These are phyloP conservation scores for Fusarium nelsonii DNA, from an alignment of 2,329 filamentous ascomycete species.

Conservation along the genomic window DNA sequence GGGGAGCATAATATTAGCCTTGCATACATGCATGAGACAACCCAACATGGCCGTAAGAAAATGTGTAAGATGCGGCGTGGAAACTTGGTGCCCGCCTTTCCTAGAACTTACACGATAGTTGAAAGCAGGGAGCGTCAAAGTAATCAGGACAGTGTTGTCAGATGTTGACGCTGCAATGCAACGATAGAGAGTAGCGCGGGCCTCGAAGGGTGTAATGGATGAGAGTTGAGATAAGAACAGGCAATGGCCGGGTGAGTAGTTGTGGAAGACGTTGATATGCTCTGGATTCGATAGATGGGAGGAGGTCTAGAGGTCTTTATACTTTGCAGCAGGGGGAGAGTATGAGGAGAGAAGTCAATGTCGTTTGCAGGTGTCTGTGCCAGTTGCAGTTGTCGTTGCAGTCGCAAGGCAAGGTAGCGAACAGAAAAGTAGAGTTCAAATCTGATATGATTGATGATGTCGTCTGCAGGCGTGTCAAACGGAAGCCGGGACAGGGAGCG, in stretches of 20 bases:
- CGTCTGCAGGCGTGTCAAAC: conserved; percentile 44
- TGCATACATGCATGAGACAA: conserved; percentile 35
- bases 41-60: conserved; percentile 23
- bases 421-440: conserved; percentile 12
- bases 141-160: conserved; percentile 18
- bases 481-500: conserved; percentile 32
- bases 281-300: conserved; percentile 5
- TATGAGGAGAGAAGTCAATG: conserved; percentile 18
- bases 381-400: conserved; percentile 23
- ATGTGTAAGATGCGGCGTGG: conserved; percentile 20
- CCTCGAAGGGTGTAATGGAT: conserved; percentile 8
- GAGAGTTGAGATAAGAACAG: conserved; percentile 5
- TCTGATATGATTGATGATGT: conserved; percentile 35
- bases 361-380: conserved; percentile 6
- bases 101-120: conserved; percentile 29
- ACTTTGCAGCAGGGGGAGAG: conserved; percentile 20
- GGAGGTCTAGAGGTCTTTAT: conserved; percentile 38
- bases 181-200: neutral
- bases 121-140: conserved; percentile 7
- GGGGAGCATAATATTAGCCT: conserved; percentile 42
- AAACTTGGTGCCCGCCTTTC: conserved; percentile 26
- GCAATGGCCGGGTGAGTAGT: conserved; percentile 6
- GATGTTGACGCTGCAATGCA: conserved; percentile 12
- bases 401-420: conserved; percentile 25
- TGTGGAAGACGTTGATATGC: conserved; percentile 18